Evolutionary conservation across 1,139 yeast species (phyloP), one percentile per base, ranked within the genome.

Genomic region (Spathaspora sp.): DNA sequence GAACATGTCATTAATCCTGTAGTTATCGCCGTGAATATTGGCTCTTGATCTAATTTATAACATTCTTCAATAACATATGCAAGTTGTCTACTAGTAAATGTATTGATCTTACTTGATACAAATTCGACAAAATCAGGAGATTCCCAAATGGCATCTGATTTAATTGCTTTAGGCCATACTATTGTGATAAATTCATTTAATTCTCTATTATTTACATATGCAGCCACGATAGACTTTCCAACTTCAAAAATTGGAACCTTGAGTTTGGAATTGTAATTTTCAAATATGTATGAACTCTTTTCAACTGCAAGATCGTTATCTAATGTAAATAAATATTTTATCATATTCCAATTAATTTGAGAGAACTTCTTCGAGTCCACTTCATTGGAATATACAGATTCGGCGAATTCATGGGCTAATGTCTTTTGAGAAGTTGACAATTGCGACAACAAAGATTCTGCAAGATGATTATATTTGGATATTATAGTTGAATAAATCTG

Each of bases 141-240:
- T 8, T 48, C 53, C 67, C 78, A 68, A 38, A 58, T 46, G 3
- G 46, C 42, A 18, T 58, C 53, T 4, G 53, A 47, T 2, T 56
- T 43, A 10, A 74, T 63, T 4, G 73, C 65, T 2, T 55, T 45
- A 11, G 67, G 63, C 85, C 87, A 84, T 11, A 72, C 59, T 0
- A 55, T 50, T 3, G 65, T 60, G 43, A 81, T 68, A 52, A 86
- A 85, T 4, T 64, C 61, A 8, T 64, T 64, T 39, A 82, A 67
- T 45, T 84, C 89, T 67, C 95, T 78, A 6, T 84, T 84, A 53
- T 70, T 76, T 4, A 74, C 67, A 56, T 74, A 78, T 9, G 85
- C 77, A 8, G 67, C 63, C 2, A 82, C 62, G 13, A 84, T 52
- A 23, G 69, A 65, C 2, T 60, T 56, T 42, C 76, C 74, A n/a